These are phyloP conservation scores for Suhomyces maxii DNA, from an alignment of 1,139 yeast species.

Conservation along the genomic window DNA sequence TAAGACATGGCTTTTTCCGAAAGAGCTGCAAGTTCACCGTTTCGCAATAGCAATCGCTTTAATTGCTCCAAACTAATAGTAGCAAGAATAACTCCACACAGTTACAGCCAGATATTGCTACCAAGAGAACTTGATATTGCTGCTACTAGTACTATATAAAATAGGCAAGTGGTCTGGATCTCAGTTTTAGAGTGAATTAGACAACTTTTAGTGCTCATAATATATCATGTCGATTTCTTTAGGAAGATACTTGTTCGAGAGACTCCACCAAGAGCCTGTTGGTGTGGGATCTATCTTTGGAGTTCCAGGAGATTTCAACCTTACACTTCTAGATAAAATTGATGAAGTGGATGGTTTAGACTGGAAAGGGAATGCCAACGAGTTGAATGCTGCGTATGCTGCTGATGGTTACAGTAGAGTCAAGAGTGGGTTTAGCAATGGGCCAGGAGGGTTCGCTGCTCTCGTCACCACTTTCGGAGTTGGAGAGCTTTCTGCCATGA, in stretches of 20 bases:
- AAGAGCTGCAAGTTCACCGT: no score
- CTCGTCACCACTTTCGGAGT: slow-evolving; percentile 69
- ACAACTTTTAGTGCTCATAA: no score
- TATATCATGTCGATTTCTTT: slow-evolving; percentile 33
- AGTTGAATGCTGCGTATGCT: slow-evolving; percentile 69
- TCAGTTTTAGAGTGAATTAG: no score
- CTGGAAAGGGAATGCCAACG: slow-evolving; percentile 75
- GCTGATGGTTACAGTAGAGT: slow-evolving; percentile 73
- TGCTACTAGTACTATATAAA: neutral
- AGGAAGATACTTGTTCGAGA: slow-evolving; percentile 45
- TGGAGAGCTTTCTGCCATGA: slow-evolving; percentile 59
- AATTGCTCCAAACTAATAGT: neutral
- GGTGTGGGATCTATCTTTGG: slow-evolving; percentile 42
- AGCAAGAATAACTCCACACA: neutral
- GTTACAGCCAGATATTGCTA: neutral
- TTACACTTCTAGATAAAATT: slow-evolving; percentile 64
- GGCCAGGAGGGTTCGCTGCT: slow-evolving; percentile 51
- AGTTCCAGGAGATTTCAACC: slow-evolving; percentile 65
- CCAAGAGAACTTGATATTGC: neutral
- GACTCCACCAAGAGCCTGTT: slow-evolving; percentile 36
- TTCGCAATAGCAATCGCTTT: neutral
- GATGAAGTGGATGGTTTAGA: slow-evolving; percentile 50
- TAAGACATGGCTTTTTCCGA: no score
- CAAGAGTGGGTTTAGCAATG: slow-evolving; percentile 46
- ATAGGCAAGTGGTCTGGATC: no score